Base-by-base conservation (phyloP, 164 flowering plant genomes). In the Litsea cubeba region DNA sequence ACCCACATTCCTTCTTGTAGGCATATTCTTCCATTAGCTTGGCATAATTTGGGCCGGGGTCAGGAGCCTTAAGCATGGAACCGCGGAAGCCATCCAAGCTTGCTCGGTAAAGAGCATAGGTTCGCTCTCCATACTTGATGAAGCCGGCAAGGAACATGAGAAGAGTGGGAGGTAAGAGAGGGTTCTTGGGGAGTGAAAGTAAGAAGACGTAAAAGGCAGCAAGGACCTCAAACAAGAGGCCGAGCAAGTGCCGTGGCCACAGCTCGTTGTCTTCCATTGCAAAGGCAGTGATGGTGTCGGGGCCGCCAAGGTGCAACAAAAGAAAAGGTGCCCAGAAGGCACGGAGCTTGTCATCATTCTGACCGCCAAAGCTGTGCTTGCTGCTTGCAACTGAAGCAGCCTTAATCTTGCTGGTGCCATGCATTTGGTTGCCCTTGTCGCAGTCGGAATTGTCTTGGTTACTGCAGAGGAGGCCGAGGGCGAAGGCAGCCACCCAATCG, bases 281-380 rank as follows among this genome's bases (percentile, higher is more conserved):
- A 50, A 84, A 82, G 6, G 91, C 88, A 20, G 91, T 88, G 40
- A 87, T 88, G 64, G 87, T 86, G 76, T 88, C 91, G 1, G 91
- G 89, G n/a, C 91, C 91, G n/a, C 91, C 91, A n/a, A 87, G 87
- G 72, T 88, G 91, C 2, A 88, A 46, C 46, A 88, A 58, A 18
- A 88, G 87, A 71, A 88, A 86, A 0, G 89, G 89, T 32, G 91
- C 84, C 91, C 91, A 88, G 35, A 86, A 86, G 0, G 87, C 85
- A 5, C 76, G 76, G 8, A 88, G 72, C 30, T 50, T 23, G 0
- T 12, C 15, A 20, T 50, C 50, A 35, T 23, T 11, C 32, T 2
- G 14, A 3, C 4, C 5, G 3, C 0, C 7, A 24, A 1, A 20
- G 25, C 11, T 12, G n/a, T 12, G 49, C 17, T 26, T 50, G 23